Base-by-base conservation (phyloP, 192 early-diverging fungal species). In the Diversispora eburnea region DNA sequence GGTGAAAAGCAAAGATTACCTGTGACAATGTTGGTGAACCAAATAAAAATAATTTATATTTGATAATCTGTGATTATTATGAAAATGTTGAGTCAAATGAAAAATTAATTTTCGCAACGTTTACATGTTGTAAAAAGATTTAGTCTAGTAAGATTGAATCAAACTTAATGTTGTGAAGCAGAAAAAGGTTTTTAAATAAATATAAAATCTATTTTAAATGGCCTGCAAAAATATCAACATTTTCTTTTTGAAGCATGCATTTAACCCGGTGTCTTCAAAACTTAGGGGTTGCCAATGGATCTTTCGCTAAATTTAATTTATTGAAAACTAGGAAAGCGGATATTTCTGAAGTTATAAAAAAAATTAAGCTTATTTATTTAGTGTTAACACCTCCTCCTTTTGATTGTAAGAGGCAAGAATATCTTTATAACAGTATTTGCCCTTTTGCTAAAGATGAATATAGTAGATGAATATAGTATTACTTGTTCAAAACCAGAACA, bases 131-230 rank as follows among this genome's bases (percentile, higher is more conserved):
- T 42, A 64, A n/a, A 42, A 41, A 42, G 9, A 8, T 42, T 0
- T 3, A 48, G 64, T 22, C 3, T 0, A 33, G 64, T 46, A 10
- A 9, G 46, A 48, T 51, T 67, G 22, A 49, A 48, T 67, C 49
- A 67, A 67, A n/a, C 62, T 67, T 8, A 66, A 51, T 67, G 64
- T 61, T 73, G 61, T 73, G 54, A 73, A 54, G 61, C 15, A 61
- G 4, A 42, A 48, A 62, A 61, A 73, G 71, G 41, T 57, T 73
- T 73, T 61, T 9, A 73, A 61, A 47, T 73, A 5, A 12, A 55
- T 49, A 22, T 61, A 12, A 55, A 71, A 71, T 12, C 55, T 58
- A 42, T 47, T 42, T 61, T 66, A 22, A 1, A 8, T 4, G 15
- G 64, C 17, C 3, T 67, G 15, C 57, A 73, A 45, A 73, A 62